A percentile compares a stretch with the other conserved stretches of the same genome.
Evolutionary conservation across 768 basidiomycete species (phyloP).

Genomic region (Tulasnella sp.): DNA sequence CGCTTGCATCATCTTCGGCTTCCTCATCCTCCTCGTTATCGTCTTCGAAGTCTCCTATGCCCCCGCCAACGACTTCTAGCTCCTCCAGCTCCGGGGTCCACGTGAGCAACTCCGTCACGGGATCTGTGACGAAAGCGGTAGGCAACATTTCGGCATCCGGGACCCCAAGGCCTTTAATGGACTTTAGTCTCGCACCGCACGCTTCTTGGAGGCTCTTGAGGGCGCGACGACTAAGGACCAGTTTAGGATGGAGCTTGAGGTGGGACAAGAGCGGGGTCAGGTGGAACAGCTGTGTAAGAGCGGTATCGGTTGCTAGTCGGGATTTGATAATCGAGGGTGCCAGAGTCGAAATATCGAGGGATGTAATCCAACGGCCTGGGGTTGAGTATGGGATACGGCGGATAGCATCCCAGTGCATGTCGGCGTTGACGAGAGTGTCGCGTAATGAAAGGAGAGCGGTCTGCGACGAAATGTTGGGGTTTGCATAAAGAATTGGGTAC

Average conservation of each 20-base stretch:
- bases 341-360: constrained; percentile 68
- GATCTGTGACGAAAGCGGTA: constrained; percentile 17
- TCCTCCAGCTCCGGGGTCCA: constrained; percentile 58
- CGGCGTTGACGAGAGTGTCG: constrained; percentile 60
- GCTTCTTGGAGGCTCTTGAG: constrained; percentile 46
- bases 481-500: constrained; percentile 68
- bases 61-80: constrained; percentile 65
- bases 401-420: constrained; percentile 85
- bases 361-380: constrained; percentile 85
- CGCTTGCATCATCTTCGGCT: not conserved
- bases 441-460: constrained; percentile 60
- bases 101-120: constrained; percentile 42
- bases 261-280: constrained; percentile 64
- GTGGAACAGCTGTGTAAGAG: constrained; percentile 67
- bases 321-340: constrained; percentile 52
- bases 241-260: constrained; percentile 57
- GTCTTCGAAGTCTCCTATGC: constrained; percentile 52
- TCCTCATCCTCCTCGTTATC: constrained; percentile 50
- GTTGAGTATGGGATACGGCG: constrained; percentile 83
- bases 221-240: constrained; percentile 61
- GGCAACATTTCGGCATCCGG: constrained; percentile 51
- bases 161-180: constrained; percentile 33
- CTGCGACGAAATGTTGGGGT: constrained; percentile 52
- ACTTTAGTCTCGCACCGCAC: constrained; percentile 28
- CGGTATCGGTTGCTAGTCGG: constrained; percentile 60